phyloP scores from a whole-genome alignment of 148 eudicot species.

The Camellia sinensis region DNA sequence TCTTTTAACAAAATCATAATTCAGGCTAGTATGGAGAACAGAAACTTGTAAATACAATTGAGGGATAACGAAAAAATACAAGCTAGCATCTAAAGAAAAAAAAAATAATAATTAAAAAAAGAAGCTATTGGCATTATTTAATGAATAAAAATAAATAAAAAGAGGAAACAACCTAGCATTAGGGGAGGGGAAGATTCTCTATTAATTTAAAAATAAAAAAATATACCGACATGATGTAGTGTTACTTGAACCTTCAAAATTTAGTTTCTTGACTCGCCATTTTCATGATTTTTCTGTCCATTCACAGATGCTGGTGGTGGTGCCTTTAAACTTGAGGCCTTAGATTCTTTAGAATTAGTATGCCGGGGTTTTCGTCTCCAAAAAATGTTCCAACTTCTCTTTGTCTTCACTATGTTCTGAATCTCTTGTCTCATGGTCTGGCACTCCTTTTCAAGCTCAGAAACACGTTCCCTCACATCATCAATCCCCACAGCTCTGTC shows the following conservation, averaged over 20 bases:
- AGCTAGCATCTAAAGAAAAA: conserved; percentile 2
- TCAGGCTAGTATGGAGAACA: neutral
- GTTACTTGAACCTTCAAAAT: conserved; percentile 19
- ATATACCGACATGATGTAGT: neutral
- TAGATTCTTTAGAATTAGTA: conserved; percentile 21
- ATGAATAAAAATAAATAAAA: neutral
- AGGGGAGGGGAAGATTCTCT: neutral
- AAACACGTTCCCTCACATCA: conserved; percentile 53
- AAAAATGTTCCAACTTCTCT: conserved; percentile 58
- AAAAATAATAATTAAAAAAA: neutral
- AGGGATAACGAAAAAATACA: neutral
- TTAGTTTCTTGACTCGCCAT: neutral
- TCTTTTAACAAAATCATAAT: no score
- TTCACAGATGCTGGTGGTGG: conserved; percentile 3
- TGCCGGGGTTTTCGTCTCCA: conserved; percentile 38
- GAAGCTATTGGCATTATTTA: neutral
- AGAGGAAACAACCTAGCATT: no score
- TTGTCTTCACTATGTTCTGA: conserved; percentile 47
- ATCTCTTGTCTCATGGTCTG: conserved; percentile 53
- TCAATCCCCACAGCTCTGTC: conserved; percentile 33
- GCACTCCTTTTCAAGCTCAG: conserved; percentile 72
- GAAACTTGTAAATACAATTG: neutral
- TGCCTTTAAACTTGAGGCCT: conserved; percentile 13
- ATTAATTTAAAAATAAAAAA: neutral
- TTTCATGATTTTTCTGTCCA: conserved; percentile 7